Evolutionary conservation across 164 flowering plant species (phyloP).

Genomic region (Cinnamomum micranthum): DNA sequence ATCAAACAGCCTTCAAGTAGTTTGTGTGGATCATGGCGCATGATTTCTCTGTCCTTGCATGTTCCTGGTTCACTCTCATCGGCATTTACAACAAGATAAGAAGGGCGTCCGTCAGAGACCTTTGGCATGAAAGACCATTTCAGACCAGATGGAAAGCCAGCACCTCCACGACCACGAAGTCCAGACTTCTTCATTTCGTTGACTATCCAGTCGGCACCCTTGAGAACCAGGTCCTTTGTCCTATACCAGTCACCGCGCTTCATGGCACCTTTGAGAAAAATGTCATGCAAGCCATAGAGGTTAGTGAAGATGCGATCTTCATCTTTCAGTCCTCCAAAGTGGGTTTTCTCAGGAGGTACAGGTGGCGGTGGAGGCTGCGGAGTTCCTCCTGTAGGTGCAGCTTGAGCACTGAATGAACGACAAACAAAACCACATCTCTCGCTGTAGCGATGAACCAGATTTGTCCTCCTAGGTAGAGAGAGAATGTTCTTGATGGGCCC

Average conservation of each 20-base stretch:
- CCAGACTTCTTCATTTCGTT: conserved; percentile 95
- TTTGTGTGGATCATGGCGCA: conserved; percentile 98
- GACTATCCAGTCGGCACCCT: conserved; percentile 97
- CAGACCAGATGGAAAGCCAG: conserved; percentile 97
- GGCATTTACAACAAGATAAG: conserved; percentile 96
- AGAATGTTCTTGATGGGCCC: conserved; percentile 64
- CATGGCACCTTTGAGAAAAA: conserved; percentile 94
- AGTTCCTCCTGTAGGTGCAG: conserved; percentile 53
- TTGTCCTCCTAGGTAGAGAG: conserved; percentile 45
- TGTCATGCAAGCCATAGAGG: conserved; percentile 85
- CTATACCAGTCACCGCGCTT: conserved; percentile 94
- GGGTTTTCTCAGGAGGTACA: conserved; percentile 95
- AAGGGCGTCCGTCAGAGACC: conserved; percentile 93
- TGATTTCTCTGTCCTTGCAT: conserved; percentile 91
- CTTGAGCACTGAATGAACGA: conserved; percentile 70
- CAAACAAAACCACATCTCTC: conserved; percentile 33
- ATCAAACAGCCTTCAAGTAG: conserved; percentile 87
- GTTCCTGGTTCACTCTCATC: conserved; percentile 99
- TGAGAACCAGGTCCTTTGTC: conserved; percentile 85
- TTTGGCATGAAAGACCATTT: conserved; percentile 99
- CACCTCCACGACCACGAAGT: conserved; percentile 98
- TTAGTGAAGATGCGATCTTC: conserved; percentile 97
- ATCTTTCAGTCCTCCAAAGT: conserved; percentile 93
- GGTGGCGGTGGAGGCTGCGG: conserved; percentile 96
- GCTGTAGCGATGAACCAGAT: conserved; percentile 23